Conservation (phyloP, 2,329 filamentous ascomycete genomes). For the Samsoniella hepiali region DNA sequence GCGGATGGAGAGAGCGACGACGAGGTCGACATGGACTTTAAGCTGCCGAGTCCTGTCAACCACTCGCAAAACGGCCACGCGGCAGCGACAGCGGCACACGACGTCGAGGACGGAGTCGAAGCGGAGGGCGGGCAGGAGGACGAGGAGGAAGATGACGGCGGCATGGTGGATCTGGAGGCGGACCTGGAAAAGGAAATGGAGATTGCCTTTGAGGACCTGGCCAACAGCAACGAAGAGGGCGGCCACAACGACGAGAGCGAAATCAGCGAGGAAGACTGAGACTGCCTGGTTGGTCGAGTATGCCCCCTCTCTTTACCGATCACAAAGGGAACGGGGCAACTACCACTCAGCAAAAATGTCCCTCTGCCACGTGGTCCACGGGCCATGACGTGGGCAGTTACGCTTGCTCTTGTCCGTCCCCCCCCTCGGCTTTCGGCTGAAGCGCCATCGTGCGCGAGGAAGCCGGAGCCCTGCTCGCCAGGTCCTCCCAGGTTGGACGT, state of each 20-base stretch:
- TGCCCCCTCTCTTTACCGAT: not conserved
- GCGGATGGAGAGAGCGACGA: slow-evolving; percentile 47
- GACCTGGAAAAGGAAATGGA: slow-evolving; percentile 52
- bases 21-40: slow-evolving; percentile 49
- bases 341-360: not conserved
- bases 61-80: slow-evolving; percentile 26
- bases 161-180: slow-evolving; percentile 32
- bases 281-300: not conserved
- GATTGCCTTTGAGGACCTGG: slow-evolving; percentile 49
- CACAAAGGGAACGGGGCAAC: not conserved
- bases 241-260: slow-evolving; percentile 59
- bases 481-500: no score
- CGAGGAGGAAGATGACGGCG: slow-evolving; percentile 30
- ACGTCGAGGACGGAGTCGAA: slow-evolving; percentile 33
- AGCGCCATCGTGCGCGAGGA: no score
- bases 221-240: slow-evolving; percentile 50
- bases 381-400: no score
- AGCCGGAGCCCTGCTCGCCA: no score
- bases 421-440: no score
- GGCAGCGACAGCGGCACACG: slow-evolving; percentile 27
- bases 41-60: slow-evolving; percentile 53
- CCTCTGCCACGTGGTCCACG: no score
- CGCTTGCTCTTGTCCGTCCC: no score
- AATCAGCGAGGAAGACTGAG: slow-evolving; percentile 63
- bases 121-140: slow-evolving; percentile 22